These are phyloP conservation scores for Cichorium intybus DNA, from an alignment of 140 eudicot genomes.

Conservation along the genomic window DNA sequence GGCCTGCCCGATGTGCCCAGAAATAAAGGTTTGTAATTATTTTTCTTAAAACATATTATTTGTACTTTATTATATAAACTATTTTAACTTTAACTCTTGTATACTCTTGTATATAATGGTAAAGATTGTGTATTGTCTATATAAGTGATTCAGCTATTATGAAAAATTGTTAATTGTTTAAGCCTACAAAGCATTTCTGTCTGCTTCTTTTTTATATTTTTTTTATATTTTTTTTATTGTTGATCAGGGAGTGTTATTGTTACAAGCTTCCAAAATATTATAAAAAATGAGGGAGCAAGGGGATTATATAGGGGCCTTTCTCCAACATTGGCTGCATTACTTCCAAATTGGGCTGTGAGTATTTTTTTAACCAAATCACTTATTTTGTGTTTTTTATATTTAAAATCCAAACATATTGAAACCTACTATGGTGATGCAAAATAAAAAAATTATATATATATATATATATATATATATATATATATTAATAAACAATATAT, in stretches of 20 bases:
- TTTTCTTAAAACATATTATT: no score
- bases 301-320: conserved; percentile 93
- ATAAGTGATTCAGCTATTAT: background rate
- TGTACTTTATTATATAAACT: background rate
- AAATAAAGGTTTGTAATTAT: conserved; percentile 37
- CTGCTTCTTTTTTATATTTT: conserved; percentile 3
- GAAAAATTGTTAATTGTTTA: background rate
- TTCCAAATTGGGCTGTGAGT: conserved; percentile 99
- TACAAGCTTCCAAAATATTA: conserved; percentile 58
- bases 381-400: background rate
- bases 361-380: conserved; percentile 8
- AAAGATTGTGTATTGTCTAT: background rate
- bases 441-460: no score
- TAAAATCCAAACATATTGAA: no score
- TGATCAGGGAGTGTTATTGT: conserved; percentile 74
- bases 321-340: conserved; percentile 80
- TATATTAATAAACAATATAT: no score
- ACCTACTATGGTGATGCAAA: no score
- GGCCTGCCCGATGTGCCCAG: conserved; percentile 56
- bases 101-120: no score
- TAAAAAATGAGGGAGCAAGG: conserved; percentile 66
- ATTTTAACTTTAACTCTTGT: background rate
- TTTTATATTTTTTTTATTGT: background rate
- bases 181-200: background rate
- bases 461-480: no score